Conservation (phyloP, 1,139 yeast genomes). For the Citeromyces hawaiiensis region DNA sequence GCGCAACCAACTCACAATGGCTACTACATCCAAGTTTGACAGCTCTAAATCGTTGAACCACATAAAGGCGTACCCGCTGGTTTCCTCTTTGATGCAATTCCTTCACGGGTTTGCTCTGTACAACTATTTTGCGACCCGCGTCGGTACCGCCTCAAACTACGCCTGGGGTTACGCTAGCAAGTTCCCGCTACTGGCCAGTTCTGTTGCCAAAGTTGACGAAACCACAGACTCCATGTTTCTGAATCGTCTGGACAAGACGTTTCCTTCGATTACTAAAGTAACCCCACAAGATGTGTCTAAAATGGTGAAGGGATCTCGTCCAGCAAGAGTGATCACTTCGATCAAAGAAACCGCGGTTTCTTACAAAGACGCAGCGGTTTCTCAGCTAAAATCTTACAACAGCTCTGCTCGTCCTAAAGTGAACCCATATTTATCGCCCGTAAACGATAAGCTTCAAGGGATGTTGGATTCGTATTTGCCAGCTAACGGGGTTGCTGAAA, state of each 20-base stretch:
- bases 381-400: background rate
- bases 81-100: slow-evolving; percentile 3
- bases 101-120: slow-evolving; percentile 3
- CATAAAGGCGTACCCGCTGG: slow-evolving; percentile 6
- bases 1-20: background rate
- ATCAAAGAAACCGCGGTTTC: background rate
- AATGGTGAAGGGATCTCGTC: slow-evolving; percentile 2
- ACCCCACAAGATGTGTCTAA: background rate
- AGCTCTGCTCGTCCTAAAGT: slow-evolving; percentile 4
- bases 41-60: slow-evolving; percentile 5
- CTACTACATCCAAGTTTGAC: background rate
- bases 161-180: background rate
- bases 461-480: slow-evolving; percentile 5
- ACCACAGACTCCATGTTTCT: slow-evolving; percentile 4
- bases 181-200: background rate
- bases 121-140: slow-evolving; percentile 2
- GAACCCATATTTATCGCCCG: slow-evolving; percentile 5
- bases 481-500: background rate
- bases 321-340: background rate
- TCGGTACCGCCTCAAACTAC: background rate
- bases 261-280: slow-evolving; percentile 6
- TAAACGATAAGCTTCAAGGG: slow-evolving; percentile 5
- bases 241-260: slow-evolving; percentile 6
- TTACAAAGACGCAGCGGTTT: background rate
- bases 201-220: slow-evolving; percentile 3